These are phyloP conservation scores for Fusarium acutatum DNA, from an alignment of 2,329 filamentous ascomycete species.

Conservation along the genomic window DNA sequence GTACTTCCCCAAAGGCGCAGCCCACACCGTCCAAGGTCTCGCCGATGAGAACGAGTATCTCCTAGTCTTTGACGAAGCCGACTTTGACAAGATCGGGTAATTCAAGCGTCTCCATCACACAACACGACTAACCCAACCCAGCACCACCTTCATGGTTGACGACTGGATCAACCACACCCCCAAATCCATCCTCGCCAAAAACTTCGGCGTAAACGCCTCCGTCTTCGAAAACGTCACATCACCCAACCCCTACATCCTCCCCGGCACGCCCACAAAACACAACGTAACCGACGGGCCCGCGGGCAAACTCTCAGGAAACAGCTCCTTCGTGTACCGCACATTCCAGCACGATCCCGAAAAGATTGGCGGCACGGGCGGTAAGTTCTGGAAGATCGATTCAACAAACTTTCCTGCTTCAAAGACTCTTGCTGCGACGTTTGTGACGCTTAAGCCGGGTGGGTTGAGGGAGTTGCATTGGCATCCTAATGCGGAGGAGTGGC, in stretches of 20 bases:
- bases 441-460: slow-evolving; percentile 69
- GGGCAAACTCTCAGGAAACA: slow-evolving; percentile 62
- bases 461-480: slow-evolving; percentile 76
- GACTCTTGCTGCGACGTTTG: slow-evolving; percentile 71
- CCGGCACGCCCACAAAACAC: slow-evolving; percentile 60
- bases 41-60: slow-evolving; percentile 74
- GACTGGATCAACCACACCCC: slow-evolving; percentile 76
- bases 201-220: slow-evolving; percentile 69
- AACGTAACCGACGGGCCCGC: slow-evolving; percentile 50
- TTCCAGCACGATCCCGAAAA: slow-evolving; percentile 63
- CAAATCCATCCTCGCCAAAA: slow-evolving; percentile 69
- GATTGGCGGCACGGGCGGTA: slow-evolving; percentile 69
- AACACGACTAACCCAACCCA: slow-evolving; percentile 33
- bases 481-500: slow-evolving; percentile 75
- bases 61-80: slow-evolving; percentile 71
- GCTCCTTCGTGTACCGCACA: slow-evolving; percentile 69
- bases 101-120: no score
- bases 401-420: slow-evolving; percentile 72
- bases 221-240: slow-evolving; percentile 67
- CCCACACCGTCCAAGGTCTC: slow-evolving; percentile 71
- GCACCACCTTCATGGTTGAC: slow-evolving; percentile 76
- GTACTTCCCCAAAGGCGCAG: slow-evolving; percentile 73
- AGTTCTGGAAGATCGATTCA: slow-evolving; percentile 70
- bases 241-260: slow-evolving; percentile 69
- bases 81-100: slow-evolving; percentile 71